Base-by-base conservation (phyloP, 169 alveolate species). In the Plasmodium reichenowi region DNA sequence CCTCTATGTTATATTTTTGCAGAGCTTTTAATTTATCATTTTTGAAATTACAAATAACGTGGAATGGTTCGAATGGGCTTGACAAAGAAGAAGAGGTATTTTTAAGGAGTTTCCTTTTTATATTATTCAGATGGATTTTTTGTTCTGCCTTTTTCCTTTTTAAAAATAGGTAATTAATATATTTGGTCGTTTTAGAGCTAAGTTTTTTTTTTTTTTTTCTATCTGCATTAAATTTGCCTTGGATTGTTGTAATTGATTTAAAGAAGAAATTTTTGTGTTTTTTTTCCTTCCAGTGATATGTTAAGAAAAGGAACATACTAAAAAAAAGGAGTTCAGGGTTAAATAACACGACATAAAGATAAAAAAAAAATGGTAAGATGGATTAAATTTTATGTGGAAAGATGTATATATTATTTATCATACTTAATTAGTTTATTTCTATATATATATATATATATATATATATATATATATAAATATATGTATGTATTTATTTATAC, bases 131-230 rank as follows among this genome's bases (percentile, higher is more conserved):
- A 12, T 17, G 22, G n/a, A 22, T 80, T 20, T 15, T 17, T 45
- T 80, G 83, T 20, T 80, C 83, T 12, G 48, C 83, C 62, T 56
- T 50, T 60, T 80, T 80, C 47, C 58, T 66, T 47, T 68, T 80
- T 54, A 32, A 43, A 71, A 80, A 80, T 56, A 43, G 20, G 47
- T 67, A 80, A 71, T 80, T 80, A 45, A 80, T 80, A 67, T 62
- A 71, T 56, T 80, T 80, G 20, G 90, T 58, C 17, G 90, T 80
- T 67, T 68, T 66, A 9, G 83, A 66, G 38, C 90, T 80, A 54
- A 80, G 50, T 60, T 80, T 80, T n/a, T 80, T 80, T 10, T 80
- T 80, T 10, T 62, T 68, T 54, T 38, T 80, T 45, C 54, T 76
- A 26, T 15, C 47, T 7, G n/a, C 89, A 20, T 45, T 38, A 64